Evolutionary conservation across 352 stramenopile species (phyloP), one percentile per base, ranked within the genome.

Genomic region (Phytopythium aichiense): DNA sequence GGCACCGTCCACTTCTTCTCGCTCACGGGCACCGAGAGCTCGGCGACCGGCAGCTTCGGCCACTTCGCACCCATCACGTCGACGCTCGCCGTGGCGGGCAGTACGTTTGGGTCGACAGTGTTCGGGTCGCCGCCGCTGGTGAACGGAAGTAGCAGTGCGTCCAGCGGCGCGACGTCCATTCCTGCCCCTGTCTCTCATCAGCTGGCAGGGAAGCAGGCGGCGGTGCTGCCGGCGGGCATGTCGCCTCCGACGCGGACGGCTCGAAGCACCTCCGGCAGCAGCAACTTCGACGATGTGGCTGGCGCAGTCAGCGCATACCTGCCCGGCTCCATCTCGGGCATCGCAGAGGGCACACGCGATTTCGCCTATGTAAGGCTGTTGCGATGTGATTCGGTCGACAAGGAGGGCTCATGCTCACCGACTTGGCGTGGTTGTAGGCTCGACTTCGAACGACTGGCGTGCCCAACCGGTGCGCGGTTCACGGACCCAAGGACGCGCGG

Each of bases 1-100:
- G 97, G 97, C 30, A 99, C 96, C 15, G 85, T 98, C 37, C 97
- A 99, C 63, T 93, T 99, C 59, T 99, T 99, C 70, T 91, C 87
- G 38, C 69, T 95, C 9, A 93, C 80, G 0, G 87, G 83, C 43
- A 66, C 72, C 0, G 82, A 90, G 60, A 93, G 73, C 42, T 86
- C 83, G 6, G 77, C 83, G 2, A 92, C 83, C 7, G 86, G 86
- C 15, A 92, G 82, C 62, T 95, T 94, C 67, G 77, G 77, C 0
- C 77, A 91, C 38, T 92, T 94, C 38, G 81, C 83, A 4, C 83
- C 84, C 13, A 81, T 94, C 45, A 74, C 84, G 9, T 86, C 80
- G 11, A 89, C 82, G n/a, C 56, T 92, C 8, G 84, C 82, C n/a
- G 80, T 89, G 53, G 84, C 84, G 25, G 76, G 76, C 28, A 79